phyloP scores from a whole-genome alignment of 2,329 filamentous ascomycete genomes.

The Paecilomyces sp. region DNA sequence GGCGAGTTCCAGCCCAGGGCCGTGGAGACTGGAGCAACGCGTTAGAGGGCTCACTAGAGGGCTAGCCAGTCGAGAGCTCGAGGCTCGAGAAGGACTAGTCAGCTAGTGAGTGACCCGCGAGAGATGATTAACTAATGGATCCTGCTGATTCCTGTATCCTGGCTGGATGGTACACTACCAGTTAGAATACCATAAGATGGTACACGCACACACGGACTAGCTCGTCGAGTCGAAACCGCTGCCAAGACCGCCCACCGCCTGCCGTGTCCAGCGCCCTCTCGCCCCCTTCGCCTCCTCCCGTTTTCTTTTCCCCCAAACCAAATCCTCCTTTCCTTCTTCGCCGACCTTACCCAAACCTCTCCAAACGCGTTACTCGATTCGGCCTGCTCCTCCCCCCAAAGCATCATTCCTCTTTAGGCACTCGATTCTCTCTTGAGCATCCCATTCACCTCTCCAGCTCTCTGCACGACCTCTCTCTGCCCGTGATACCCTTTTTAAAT shows the following conservation, averaged over 20 bases:
- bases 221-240: no score
- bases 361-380: constrained; percentile 42
- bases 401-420: constrained; percentile 41
- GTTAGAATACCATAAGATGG: no score
- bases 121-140: no score
- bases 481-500: constrained; percentile 2
- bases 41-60: no score
- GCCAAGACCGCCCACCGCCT: constrained; percentile 2
- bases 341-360: constrained; percentile 34
- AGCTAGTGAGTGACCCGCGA: no score
- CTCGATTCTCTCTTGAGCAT: constrained; percentile 11
- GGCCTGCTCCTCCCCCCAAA: constrained; percentile 33
- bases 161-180: no score
- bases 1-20: not conserved
- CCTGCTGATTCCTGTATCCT: no score
- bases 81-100: no score
- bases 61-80: no score
- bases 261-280: constrained; percentile 3
- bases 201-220: no score
- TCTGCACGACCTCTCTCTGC: constrained; percentile 6
- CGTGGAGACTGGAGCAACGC: not conserved
- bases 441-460: constrained; percentile 1
- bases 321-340: constrained; percentile 11
- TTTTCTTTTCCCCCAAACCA: constrained; percentile 14
- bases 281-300: constrained; percentile 15